These are phyloP conservation scores for Leishmania turanica DNA, from an alignment of 208 protist genomes.

Conservation along the genomic window DNA sequence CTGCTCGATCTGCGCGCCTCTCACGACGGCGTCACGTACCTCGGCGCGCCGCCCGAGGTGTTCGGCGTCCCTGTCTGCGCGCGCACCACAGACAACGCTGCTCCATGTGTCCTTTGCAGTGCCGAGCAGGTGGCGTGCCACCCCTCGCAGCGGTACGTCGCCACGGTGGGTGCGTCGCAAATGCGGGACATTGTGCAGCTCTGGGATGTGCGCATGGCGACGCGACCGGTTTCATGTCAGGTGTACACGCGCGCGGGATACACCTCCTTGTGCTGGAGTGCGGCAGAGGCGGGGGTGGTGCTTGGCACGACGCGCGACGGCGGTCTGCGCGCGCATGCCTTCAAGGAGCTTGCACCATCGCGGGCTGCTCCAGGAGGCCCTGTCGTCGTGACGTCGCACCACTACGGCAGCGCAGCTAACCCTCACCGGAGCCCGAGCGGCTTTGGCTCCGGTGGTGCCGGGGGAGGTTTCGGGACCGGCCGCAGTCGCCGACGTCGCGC, in stretches of 20 bases:
- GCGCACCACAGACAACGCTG: not conserved
- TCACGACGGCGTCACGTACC: conserved; percentile 49
- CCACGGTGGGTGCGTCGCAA: conserved; percentile 42
- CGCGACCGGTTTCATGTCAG: conserved; percentile 37
- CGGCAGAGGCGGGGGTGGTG: conserved; percentile 38
- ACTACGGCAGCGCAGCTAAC: not conserved
- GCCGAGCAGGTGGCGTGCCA: conserved; percentile 73
- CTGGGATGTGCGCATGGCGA: conserved; percentile 71
- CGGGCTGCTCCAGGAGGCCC: not conserved
- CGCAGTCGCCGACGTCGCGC: conserved; percentile 16
- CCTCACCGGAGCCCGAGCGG: conserved; percentile 3
- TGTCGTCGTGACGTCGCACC: conserved; percentile 1
- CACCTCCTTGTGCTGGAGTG: conserved; percentile 69
- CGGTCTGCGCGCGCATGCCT: conserved; percentile 44
- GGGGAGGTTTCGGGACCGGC: not conserved
- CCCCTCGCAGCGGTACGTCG: conserved; percentile 58
- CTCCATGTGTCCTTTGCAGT: conserved; percentile 42
- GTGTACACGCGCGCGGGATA: conserved; percentile 42
- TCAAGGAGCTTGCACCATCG: conserved; percentile 25
- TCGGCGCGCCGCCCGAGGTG: conserved; percentile 45
- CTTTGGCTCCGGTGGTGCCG: conserved; percentile 1
- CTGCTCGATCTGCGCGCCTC: conserved; percentile 73
- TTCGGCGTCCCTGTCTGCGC: conserved; percentile 26
- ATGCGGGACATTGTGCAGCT: conserved; percentile 67
- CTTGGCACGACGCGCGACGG: conserved; percentile 52